phyloP scores from a whole-genome alignment of 129 eudicot genomes.

The Flaveria linearis region DNA sequence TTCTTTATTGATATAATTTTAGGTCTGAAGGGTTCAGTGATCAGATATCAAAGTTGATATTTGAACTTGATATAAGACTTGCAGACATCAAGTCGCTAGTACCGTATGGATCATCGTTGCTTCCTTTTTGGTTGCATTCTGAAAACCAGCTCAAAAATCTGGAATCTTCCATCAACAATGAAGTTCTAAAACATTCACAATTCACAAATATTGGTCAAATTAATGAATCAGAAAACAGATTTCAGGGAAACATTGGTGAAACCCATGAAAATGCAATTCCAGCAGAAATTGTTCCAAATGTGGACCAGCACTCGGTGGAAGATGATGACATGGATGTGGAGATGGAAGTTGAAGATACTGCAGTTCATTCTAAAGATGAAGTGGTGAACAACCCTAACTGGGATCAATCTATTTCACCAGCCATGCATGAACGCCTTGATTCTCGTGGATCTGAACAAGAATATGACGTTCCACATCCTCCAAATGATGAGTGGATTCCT shows the following conservation, averaged over 20 bases:
- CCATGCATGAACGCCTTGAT: conserved; percentile 19
- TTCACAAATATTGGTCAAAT: conserved; percentile 26
- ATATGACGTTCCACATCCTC: conserved; percentile 47
- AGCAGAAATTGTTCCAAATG: conserved; percentile 29
- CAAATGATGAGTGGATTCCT: conserved; percentile 68
- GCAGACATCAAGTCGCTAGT: conserved; percentile 72
- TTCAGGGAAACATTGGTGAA: conserved; percentile 28
- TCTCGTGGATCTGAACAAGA: conserved; percentile 32
- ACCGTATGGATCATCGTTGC: conserved; percentile 62
- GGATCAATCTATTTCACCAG: conserved; percentile 37
- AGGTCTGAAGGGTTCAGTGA: conserved; percentile 45
- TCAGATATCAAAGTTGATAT: conserved; percentile 43
- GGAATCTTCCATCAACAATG: conserved; percentile 53
- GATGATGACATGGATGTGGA: conserved; percentile 96
- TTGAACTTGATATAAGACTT: conserved; percentile 77
- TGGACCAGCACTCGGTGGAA: conserved; percentile 40
- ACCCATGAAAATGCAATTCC: conserved; percentile 30
- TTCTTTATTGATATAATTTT: conserved; percentile 27
- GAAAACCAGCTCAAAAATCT: conserved; percentile 62
- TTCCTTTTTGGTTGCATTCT: conserved; percentile 89
- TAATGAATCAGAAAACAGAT: conserved; percentile 25
- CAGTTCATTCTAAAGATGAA: conserved; percentile 28
- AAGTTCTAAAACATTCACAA: conserved; percentile 26
- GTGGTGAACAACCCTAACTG: conserved; percentile 15
- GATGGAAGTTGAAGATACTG: conserved; percentile 82